These are phyloP conservation scores for Calycina herbarum DNA, from an alignment of 2,329 filamentous ascomycete genomes.

Conservation along the genomic window DNA sequence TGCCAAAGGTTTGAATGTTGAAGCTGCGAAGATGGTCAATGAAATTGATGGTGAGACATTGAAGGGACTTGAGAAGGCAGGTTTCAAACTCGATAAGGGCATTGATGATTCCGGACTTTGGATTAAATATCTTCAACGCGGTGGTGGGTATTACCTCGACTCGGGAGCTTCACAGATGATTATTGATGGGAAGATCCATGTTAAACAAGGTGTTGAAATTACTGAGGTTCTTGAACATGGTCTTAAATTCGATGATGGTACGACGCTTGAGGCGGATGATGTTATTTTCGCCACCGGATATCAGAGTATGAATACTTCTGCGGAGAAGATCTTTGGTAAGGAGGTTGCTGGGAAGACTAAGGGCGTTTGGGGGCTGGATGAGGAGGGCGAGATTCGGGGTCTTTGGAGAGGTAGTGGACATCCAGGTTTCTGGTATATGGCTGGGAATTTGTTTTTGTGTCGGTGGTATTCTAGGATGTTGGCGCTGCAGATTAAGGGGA, in stretches of 20 bases:
- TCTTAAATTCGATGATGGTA: conserved; percentile 46
- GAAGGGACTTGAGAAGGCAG: conserved; percentile 52
- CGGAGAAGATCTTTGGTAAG: conserved; percentile 51
- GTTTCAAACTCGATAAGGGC: conserved; percentile 60
- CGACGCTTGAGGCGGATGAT: conserved; percentile 49
- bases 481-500: conserved; percentile 50
- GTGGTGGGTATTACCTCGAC: conserved; percentile 60
- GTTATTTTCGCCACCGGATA: conserved; percentile 52
- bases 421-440: conserved; percentile 53
- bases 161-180: conserved; percentile 55
- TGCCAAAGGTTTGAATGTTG: conserved; percentile 58
- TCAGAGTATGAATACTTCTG: conserved; percentile 53
- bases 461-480: conserved; percentile 48
- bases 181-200: conserved; percentile 52
- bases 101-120: conserved; percentile 55
- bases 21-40: conserved; percentile 42
- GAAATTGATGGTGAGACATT: conserved; percentile 42
- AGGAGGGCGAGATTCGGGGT: conserved; percentile 49
- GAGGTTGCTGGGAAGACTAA: conserved; percentile 49
- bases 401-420: conserved; percentile 50
- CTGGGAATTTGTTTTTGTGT: conserved; percentile 50
- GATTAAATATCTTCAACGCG: conserved; percentile 60
- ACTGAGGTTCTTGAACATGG: conserved; percentile 42
- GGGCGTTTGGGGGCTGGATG: conserved; percentile 51
- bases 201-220: conserved; percentile 51